Percentiles rank a stretch among this genome's conserved stretches.
These are phyloP conservation scores for Penicilliopsis zonata DNA, from an alignment of 495 filamentous ascomycete genomes.

Conservation along the genomic window DNA sequence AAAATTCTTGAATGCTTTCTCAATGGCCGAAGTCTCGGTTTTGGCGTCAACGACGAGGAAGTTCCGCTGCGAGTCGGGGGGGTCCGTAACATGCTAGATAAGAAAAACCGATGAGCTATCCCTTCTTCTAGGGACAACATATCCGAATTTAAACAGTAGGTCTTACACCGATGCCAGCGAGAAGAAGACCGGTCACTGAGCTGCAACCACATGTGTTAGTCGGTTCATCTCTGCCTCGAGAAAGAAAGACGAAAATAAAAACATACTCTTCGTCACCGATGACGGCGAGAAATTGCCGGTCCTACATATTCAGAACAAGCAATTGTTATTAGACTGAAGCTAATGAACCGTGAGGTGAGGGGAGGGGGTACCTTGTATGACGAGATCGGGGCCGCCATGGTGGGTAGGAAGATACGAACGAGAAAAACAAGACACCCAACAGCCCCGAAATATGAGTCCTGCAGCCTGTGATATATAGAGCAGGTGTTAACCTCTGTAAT, in stretches of 20 bases:
- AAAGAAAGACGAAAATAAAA: conserved; percentile 2
- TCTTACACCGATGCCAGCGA: conserved; percentile 89
- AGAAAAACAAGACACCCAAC: not conserved
- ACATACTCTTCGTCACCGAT: conserved; percentile 94
- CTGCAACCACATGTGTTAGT: conserved; percentile 42
- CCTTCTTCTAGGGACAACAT: not conserved
- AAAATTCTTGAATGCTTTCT: conserved; percentile 82
- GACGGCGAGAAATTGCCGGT: conserved; percentile 91
- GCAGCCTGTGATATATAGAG: too few species aligned
- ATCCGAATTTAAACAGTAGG: conserved; percentile 2
- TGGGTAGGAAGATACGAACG: conserved; percentile 3
- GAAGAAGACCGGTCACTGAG: conserved; percentile 85
- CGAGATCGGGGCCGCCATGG: conserved; percentile 25
- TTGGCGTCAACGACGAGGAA: conserved; percentile 93
- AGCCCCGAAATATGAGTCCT: not conserved
- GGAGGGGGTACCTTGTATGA: conserved; percentile 25
- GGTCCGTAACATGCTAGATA: conserved; percentile 57
- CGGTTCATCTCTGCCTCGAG: conserved; percentile 5
- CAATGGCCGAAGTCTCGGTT: conserved; percentile 78
- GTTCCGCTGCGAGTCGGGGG: conserved; percentile 85
- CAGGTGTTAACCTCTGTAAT: too few species aligned
- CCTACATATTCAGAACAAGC: conserved; percentile 30
- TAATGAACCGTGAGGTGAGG: conserved; percentile 4
- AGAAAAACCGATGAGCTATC: conserved; percentile 1
- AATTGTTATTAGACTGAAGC: conserved; percentile 12